These are phyloP conservation scores for Penicillium sp. DNA, from an alignment of 2,329 filamentous ascomycete species.

Conservation along the genomic window DNA sequence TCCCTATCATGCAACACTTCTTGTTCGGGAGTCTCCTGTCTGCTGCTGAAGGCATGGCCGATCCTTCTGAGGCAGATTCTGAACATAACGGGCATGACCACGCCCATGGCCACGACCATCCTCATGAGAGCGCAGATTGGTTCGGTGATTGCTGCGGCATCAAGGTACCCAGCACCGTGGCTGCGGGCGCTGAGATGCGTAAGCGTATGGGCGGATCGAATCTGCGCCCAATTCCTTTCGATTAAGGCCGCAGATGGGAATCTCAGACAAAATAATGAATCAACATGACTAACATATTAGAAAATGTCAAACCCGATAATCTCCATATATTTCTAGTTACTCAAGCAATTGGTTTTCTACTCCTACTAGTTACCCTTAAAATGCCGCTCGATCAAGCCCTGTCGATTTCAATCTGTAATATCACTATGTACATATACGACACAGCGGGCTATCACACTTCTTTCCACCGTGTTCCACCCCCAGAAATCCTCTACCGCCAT, in stretches of 20 bases:
- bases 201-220: slow-evolving; percentile 67
- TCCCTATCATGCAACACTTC: slow-evolving; percentile 99
- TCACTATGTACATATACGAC: neutral
- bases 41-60: slow-evolving; percentile 74
- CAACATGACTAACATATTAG: neutral
- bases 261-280: slow-evolving; percentile 4
- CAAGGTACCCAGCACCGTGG: slow-evolving; percentile 90
- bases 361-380: too few species aligned
- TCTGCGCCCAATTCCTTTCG: slow-evolving; percentile 58
- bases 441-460: neutral
- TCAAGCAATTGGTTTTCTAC: neutral
- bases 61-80: slow-evolving; percentile 41
- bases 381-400: neutral
- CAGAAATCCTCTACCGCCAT: neutral
- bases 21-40: slow-evolving; percentile 84
- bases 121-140: slow-evolving; percentile 55
- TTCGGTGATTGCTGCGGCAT: slow-evolving; percentile 99
- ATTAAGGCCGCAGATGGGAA: slow-evolving; percentile 31
- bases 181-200: slow-evolving; percentile 83
- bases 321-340: too few species aligned
- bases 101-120: slow-evolving; percentile 65
- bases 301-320: neutral
- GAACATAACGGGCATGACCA: slow-evolving; percentile 61
- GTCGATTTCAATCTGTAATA: neutral
- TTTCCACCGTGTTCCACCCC: neutral